A percentile compares a stretch with the other conserved stretches of the same genome.
These are phyloP conservation scores for Argentina anserina DNA, from an alignment of 306 rosid genomes.

Conservation along the genomic window DNA sequence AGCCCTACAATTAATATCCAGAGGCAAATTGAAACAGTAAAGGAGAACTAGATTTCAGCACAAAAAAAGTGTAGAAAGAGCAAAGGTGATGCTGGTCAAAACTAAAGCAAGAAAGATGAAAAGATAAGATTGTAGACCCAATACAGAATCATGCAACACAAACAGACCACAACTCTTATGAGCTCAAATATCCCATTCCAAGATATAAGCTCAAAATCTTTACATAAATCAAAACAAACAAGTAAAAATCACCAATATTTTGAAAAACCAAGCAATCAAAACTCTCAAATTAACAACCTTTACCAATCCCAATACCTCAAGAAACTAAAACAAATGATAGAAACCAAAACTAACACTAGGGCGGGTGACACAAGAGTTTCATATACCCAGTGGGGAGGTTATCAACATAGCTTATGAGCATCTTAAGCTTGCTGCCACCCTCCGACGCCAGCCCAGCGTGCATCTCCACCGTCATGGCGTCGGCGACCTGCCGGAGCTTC, in stretches of 20 bases:
- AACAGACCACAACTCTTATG: neutral
- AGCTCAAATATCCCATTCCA: neutral
- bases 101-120: neutral
- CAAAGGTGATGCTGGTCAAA: neutral
- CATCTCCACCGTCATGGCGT: constrained; percentile 95
- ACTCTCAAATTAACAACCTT: neutral
- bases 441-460: constrained; percentile 94
- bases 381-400: constrained; percentile 90
- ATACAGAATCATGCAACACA: neutral
- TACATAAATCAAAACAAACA: neutral
- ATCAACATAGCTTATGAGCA: constrained; percentile 86
- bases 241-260: neutral
- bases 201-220: neutral
- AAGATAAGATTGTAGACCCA: neutral
- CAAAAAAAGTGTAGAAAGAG: neutral
- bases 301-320: no score
- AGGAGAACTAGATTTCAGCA: neutral
- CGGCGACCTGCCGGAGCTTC: constrained; percentile 71
- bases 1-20: constrained; percentile 1
- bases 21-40: neutral
- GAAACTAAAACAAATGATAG: no score
- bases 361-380: neutral
- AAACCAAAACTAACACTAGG: neutral
- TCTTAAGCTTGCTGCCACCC: constrained; percentile 94
- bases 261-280: neutral